Base-by-base conservation (phyloP, 2,329 filamentous ascomycete genomes). In the Sporothrix sp. region DNA sequence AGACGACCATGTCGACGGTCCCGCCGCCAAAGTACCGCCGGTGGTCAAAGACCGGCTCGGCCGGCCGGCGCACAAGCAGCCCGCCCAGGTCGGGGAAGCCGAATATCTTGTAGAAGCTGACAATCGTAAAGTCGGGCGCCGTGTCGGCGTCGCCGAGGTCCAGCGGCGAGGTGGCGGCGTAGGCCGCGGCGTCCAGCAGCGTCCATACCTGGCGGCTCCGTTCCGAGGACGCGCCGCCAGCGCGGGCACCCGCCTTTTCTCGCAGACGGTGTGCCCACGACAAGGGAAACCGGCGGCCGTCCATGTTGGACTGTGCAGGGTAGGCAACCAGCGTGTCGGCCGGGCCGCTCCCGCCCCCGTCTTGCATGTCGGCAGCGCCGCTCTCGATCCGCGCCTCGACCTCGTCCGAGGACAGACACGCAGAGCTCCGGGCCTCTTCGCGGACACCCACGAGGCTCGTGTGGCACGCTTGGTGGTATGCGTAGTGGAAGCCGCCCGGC, bases 71-170 rank as follows among this genome's bases (percentile, higher is more conserved):
- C 11, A 97, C 81, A 27, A 97, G 81, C 52, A 98, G 68, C 1
- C 83, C 89, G 2, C 91, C 91, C 2, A 97, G 71, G 62, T 97
- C 87, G 0, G 91, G 91, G 57, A 96, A 96, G 1, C 93, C 91
- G 64, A 97, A 97, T n/a, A 96, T 90, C 65, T 97, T 98, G 70
- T 96, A 94, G 56, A 97, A 81, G 65, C 90, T 96, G 37, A 97
- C 61, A 0, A 87, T 85, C 0, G 80, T 84, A 58, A 97, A 97
- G 63, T 97, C 91, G 1, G 91, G 86, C 0, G 84, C 81, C 1
- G 67, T 62, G 0, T 71, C 68, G 0, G 73, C 58, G 57, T 85
- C 68, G 50, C 78, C 72, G 2, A 97, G 69, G 60, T 94, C 78
- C 7, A 97, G 70, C 1, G 79, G 80, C 4, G 85, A 80, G 0